Evolutionary conservation across 495 filamentous ascomycete genomes (phyloP).

Genomic region (Xylaria curta): DNA sequence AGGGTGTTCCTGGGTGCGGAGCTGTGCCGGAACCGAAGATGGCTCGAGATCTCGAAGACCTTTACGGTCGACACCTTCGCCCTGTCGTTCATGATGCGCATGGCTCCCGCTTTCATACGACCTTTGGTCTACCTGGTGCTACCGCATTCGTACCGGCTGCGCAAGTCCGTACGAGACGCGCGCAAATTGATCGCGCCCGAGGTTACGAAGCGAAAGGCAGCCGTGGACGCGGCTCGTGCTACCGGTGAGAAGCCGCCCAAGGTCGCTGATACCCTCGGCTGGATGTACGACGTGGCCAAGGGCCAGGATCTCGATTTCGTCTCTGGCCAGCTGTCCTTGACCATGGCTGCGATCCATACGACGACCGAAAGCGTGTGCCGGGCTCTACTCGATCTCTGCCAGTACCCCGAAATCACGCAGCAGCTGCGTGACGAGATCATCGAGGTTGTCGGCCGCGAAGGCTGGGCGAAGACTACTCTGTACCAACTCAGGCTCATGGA

Average conservation of each 20-base stretch:
- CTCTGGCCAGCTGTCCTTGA: constrained; percentile 38
- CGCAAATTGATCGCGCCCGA: constrained; percentile 45
- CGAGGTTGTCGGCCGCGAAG: constrained; percentile 42
- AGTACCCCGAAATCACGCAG: constrained; percentile 45
- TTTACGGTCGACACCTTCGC: constrained; percentile 49
- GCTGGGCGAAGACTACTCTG: constrained; percentile 55
- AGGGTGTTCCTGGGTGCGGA: constrained; percentile 54
- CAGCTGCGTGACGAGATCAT: constrained; percentile 49
- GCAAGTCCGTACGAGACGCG: constrained; percentile 39
- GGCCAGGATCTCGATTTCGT: constrained; percentile 38
- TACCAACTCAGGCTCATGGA: constrained; percentile 60
- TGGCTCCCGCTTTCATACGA: constrained; percentile 43
- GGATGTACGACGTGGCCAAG: constrained; percentile 43
- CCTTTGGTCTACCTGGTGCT: constrained; percentile 45
- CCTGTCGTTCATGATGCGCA: constrained; percentile 41
- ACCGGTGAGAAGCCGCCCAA: constrained; percentile 41
- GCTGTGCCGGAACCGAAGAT: constrained; percentile 51
- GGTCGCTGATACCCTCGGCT: constrained; percentile 43
- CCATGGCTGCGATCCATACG: constrained; percentile 48
- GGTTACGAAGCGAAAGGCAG: constrained; percentile 37
- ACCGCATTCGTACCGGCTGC: constrained; percentile 38
- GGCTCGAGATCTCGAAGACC: constrained; percentile 51
- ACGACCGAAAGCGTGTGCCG: constrained; percentile 45
- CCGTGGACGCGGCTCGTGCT: constrained; percentile 36
- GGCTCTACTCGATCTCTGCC: constrained; percentile 48